phyloP scores from a whole-genome alignment of 495 filamentous ascomycete genomes.

The Penicillium dipodomyicola region DNA sequence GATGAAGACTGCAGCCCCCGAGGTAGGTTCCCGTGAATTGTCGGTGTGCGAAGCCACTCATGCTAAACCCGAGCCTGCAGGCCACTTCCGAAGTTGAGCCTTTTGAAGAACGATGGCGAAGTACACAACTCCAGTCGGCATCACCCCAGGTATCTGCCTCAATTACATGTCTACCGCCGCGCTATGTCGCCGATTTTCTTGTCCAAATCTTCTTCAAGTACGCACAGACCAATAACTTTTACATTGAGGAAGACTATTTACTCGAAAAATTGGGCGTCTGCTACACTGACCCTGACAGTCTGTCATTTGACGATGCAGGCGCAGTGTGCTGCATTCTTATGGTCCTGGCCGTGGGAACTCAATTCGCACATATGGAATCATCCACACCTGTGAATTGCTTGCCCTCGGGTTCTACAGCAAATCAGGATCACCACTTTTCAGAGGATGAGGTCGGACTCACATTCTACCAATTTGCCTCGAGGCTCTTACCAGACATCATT shows the following conservation, averaged over 20 bases:
- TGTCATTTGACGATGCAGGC: constrained; percentile 47
- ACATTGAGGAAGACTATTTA: constrained; percentile 51
- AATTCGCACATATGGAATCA: constrained; percentile 54
- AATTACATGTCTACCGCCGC: constrained; percentile 48
- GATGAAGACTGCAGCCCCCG: constrained; percentile 45
- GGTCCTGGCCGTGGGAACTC: constrained; percentile 53
- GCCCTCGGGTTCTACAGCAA: constrained; percentile 25
- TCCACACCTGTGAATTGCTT: constrained; percentile 41
- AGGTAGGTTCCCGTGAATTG: constrained; percentile 28
- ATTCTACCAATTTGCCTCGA: constrained; percentile 52
- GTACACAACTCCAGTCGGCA: constrained; percentile 48
- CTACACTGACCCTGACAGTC: constrained; percentile 42
- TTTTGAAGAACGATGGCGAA: constrained; percentile 50
- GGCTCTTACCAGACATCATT: constrained; percentile 53
- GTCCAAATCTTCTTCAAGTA: constrained; percentile 54
- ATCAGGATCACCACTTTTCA: constrained; percentile 46
- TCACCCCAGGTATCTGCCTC: constrained; percentile 41
- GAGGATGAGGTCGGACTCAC: constrained; percentile 53
- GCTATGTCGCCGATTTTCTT: constrained; percentile 51
- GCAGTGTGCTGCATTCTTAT: constrained; percentile 49
- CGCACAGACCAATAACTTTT: constrained; percentile 53
- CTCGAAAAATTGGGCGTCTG: constrained; percentile 44
- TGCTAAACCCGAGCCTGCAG: constrained; percentile 23
- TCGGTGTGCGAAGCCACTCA: background rate
- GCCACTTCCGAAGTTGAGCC: constrained; percentile 42